Conservation (phyloP, 2,329 filamentous ascomycete genomes). For the Hysterium pulicare region DNA sequence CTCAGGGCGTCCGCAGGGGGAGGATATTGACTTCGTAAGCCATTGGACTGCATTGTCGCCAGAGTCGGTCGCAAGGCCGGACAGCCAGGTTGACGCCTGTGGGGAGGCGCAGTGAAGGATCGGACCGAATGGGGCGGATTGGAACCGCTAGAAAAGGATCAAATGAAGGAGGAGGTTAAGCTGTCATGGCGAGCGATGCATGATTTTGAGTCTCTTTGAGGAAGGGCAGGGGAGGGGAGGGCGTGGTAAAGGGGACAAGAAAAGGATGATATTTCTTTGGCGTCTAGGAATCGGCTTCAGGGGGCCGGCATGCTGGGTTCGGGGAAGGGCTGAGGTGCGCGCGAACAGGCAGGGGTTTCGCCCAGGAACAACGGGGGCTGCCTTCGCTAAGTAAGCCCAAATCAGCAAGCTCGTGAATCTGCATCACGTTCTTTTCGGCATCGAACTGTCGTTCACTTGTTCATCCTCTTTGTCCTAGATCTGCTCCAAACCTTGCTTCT, state of each 20-base stretch:
- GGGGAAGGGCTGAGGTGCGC: background rate
- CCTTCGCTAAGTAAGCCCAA: background rate
- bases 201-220: conserved; percentile 12
- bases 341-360: background rate
- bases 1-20: conserved; percentile 30
- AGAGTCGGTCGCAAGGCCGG: background rate
- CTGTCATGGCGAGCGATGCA: conserved; percentile 29
- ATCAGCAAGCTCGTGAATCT: background rate
- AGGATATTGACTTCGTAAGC: conserved; percentile 33
- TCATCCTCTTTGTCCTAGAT: background rate
- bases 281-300: background rate
- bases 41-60: conserved; percentile 29
- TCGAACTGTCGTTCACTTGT: background rate
- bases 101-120: conserved; percentile 20
- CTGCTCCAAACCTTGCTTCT: background rate
- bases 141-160: conserved; percentile 22
- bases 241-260: conserved; percentile 8
- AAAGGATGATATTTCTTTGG: conserved; percentile 6
- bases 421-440: background rate
- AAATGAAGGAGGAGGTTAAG: conserved; percentile 18
- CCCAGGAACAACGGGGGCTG: background rate
- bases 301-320: background rate
- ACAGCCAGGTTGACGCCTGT: conserved; percentile 1
- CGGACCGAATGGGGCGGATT: conserved; percentile 16
- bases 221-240: conserved; percentile 13